Evolutionary conservation across 2,329 filamentous ascomycete genomes (phyloP), one percentile per base, ranked within the genome.

Genomic region (Pyricularia pennisetigena): DNA sequence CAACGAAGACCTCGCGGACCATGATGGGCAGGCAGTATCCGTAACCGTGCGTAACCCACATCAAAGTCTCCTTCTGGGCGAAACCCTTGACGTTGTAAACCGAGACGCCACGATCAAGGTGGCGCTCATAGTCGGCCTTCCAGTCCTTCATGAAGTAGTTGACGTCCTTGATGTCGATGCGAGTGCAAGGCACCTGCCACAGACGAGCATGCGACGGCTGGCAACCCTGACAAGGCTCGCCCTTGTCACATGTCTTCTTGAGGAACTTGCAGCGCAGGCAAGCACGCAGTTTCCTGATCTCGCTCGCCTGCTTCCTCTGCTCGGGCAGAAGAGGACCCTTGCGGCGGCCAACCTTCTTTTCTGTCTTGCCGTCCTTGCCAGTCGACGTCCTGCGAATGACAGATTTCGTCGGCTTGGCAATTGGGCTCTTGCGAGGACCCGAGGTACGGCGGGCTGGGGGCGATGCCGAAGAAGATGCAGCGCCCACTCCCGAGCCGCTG

Each of bases 101-200:
- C 1, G 93, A 96, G 76, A 97, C 93, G 68, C 92, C 92, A 69
- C 92, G 88, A 71, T 88, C 91, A 73, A 95, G 87, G 77, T 97
- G 94, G 73, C 93, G 90, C 81, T 97, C 93, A 74, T 95, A 97
- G 78, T 98, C 94, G 63, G 93, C 94, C 81, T 94, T 97, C 94
- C 94, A 98, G 79, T 97, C 94, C 84, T 97, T 97, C 92, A 97
- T 95, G 83, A 98, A 98, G 80, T 96, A 97, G 62, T 89, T 92
- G 75, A 98, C 97, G 75, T 98, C 94, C 85, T 97, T 97, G 84
- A 98, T 98, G 79, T 97, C 94, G 75, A 97, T 97, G 70, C 94
- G 91, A 59, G 94, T 98, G 84, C 94, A 98, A 70, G 94, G 94
- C 63, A 98, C 94, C 81, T 97, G 94, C 94, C 94, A 98, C 67